Percentiles rank a stretch among this genome's conserved stretches.
Conservation (phyloP, 2,329 filamentous ascomycete genomes). For the Apiospora malaysiana region DNA sequence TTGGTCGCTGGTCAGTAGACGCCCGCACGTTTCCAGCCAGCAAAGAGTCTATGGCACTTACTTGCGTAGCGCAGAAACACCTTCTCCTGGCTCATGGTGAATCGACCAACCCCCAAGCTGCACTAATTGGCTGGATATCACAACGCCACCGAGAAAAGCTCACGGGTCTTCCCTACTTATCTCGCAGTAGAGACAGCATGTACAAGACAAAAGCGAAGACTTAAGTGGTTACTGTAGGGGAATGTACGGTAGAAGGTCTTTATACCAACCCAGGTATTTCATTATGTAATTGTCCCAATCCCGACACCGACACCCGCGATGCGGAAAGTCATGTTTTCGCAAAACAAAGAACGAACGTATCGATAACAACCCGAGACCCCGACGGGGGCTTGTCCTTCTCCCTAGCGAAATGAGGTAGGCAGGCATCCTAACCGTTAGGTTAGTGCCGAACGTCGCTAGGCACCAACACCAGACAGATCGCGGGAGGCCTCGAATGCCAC, state of each 20-base stretch:
- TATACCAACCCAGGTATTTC: no score
- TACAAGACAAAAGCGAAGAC: no score
- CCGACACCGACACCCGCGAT: neutral
- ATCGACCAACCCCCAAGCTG: neutral
- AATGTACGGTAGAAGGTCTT: no score
- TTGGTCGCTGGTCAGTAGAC: neutral
- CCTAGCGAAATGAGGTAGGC: neutral
- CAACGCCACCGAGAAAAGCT: neutral
- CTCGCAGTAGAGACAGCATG: no score
- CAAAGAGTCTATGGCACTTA: neutral
- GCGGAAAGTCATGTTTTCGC: neutral
- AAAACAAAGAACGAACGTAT: neutral
- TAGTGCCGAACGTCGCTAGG: neutral
- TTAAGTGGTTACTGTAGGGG: no score
- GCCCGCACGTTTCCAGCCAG: neutral
- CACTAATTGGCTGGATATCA: neutral
- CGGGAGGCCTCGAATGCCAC: neutral
- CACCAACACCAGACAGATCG: neutral
- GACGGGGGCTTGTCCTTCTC: neutral
- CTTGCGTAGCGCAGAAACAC: slow-evolving; percentile 9
- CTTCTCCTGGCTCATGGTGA: neutral
- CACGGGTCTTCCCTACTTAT: neutral
- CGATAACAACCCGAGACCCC: slow-evolving; percentile 1
- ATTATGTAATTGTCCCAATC: neutral
- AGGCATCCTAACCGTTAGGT: neutral